Evolutionary conservation across 768 basidiomycete species (phyloP).

Genomic region (Tylopilus sp.): DNA sequence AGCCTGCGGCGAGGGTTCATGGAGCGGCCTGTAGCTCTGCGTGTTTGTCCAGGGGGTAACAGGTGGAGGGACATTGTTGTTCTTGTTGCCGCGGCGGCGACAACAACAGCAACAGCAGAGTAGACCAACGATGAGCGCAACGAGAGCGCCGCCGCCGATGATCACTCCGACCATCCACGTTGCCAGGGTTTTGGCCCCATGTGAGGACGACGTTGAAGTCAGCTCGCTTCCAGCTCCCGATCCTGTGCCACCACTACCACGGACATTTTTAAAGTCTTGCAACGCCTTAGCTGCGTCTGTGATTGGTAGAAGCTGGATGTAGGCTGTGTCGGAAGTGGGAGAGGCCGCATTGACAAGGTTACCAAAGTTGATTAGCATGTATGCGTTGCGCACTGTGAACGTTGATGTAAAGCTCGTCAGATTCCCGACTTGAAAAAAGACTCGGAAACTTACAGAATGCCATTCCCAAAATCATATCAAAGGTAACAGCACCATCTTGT

Average conservation of each 20-base stretch:
- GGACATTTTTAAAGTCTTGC: constrained; percentile 13
- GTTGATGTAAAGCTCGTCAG: neutral
- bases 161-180: constrained; percentile 17
- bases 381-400: constrained; percentile 58
- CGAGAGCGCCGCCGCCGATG: constrained; percentile 7
- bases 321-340: constrained; percentile 42
- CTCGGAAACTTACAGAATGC: constrained; percentile 51
- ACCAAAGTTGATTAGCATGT: constrained; percentile 62
- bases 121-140: constrained; percentile 1
- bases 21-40: constrained; percentile 20
- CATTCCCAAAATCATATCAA: constrained; percentile 72
- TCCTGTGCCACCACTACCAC: neutral
- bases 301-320: constrained; percentile 58
- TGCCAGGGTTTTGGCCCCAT: constrained; percentile 14
- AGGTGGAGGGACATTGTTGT: neutral
- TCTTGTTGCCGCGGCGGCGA: constrained; percentile 12
- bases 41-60: constrained; percentile 4
- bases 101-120: constrained; percentile 8
- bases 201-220: constrained; percentile 33
- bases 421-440: constrained; percentile 1
- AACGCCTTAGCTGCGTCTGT: constrained; percentile 45
- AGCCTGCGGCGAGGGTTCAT: constrained; percentile 28
- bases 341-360: constrained; percentile 48
- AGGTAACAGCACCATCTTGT: constrained; percentile 21
- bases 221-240: constrained; percentile 36